Percentiles rank a stretch among this genome's conserved stretches.
Conservation (phyloP, 139 green algal genomes). For the Zygnema circumcarinatum region DNA sequence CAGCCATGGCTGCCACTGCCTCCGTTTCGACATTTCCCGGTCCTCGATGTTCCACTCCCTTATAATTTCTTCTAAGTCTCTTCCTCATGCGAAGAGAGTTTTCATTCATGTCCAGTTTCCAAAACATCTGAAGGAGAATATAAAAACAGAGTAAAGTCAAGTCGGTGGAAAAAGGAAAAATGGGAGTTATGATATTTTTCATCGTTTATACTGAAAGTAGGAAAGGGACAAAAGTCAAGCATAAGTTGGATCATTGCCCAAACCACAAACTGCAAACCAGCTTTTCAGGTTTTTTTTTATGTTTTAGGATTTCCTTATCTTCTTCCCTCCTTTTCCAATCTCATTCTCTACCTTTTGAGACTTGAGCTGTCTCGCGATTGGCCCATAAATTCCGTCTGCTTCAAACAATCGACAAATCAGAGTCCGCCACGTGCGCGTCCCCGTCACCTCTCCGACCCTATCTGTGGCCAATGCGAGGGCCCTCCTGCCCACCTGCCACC, state of each 20-base stretch:
- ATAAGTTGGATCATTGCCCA: too few species aligned
- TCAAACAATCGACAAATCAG: slow-evolving; percentile 47
- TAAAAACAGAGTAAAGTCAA: neutral
- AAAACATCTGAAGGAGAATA: slow-evolving; percentile 23
- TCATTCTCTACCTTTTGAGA: too few species aligned
- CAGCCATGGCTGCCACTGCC: slow-evolving; percentile 3
- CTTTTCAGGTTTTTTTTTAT: too few species aligned
- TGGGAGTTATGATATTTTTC: too few species aligned
- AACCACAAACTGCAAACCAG: too few species aligned
- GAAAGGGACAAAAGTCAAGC: too few species aligned
- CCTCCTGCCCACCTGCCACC: slow-evolving; percentile 19
- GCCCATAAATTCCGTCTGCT: slow-evolving; percentile 21
- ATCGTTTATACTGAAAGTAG: too few species aligned
- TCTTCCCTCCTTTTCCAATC: too few species aligned
- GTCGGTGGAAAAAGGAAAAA: too few species aligned
- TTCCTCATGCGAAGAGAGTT: slow-evolving; percentile 21
- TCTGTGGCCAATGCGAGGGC: slow-evolving; percentile 4
- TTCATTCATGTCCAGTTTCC: slow-evolving; percentile 50
- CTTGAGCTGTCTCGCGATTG: neutral
- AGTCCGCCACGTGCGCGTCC: slow-evolving; percentile 36
- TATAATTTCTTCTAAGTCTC: slow-evolving; percentile 44
- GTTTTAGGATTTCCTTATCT: too few species aligned
- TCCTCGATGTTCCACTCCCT: neutral
- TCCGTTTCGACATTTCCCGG: neutral
- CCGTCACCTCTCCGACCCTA: neutral